Evolutionary conservation across 2,329 filamentous ascomycete species (phyloP), one percentile per base, ranked within the genome.

Genomic region (Neopestalotiopsis rosae): DNA sequence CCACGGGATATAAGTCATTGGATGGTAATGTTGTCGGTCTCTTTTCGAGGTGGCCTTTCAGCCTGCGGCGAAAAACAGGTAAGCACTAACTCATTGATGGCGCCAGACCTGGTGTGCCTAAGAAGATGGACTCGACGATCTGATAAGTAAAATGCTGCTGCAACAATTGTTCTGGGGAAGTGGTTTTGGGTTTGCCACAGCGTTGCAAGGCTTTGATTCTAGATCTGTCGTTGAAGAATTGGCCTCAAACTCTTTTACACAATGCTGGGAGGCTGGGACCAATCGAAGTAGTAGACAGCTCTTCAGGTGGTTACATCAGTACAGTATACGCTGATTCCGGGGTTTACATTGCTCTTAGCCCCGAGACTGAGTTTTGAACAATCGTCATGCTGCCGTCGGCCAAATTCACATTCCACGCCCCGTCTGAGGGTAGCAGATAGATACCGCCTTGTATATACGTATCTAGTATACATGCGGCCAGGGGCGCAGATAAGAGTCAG

Each of bases 361-460:
- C 59, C 59, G 59, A 17, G 13, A 62, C 59, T 62, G 59, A 62
- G 59, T 62, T 62, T 10, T 40, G 20, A 12, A 40, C 17, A 13
- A 62, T 40, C 32, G 32, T 62, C 59, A 62, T 62, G 34, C 34
- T 14, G 40, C 28, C 30, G 32, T 10, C 34, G 34, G 34, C 30
- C 32, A 34, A 20, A 12, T 62, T 34, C 30, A 34, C 45, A 52
- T 52, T 52, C 45, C 45, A 52, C 45, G 10, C 45, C 45, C 45
- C 45, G 45, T 52, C 20, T 52, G 17, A 38, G 34, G 34, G 34
- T 38, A 38, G 34, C 34, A 38, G 5, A 38, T 38, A n/a, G n/a
- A n/a, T 52, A 52, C 45, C 45, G 17, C 20, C 14, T n/a, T 52
- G 45, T 9, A 52, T 28, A n/a, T 24, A 20, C 34, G 34, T 38